These are phyloP conservation scores for Dendrobium nobile DNA, from an alignment of 106 monocot genomes.

Conservation along the genomic window DNA sequence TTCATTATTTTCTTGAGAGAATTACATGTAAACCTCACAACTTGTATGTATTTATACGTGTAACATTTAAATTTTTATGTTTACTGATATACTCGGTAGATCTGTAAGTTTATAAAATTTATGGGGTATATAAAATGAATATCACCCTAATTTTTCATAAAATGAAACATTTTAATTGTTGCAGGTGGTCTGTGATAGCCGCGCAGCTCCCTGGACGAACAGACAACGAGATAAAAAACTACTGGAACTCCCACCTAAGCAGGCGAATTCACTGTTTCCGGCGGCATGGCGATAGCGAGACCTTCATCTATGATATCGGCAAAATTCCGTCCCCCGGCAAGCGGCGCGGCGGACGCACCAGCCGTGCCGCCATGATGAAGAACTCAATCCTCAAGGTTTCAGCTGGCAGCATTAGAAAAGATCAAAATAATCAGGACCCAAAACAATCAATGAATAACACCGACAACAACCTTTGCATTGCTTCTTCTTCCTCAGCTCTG, in stretches of 20 bases:
- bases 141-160: no score
- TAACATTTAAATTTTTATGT: no score
- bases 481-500: neutral
- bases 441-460: neutral
- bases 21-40: no score
- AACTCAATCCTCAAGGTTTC: neutral
- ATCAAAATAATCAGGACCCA: neutral
- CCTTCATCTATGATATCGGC: conserved; percentile 15
- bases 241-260: conserved; percentile 83
- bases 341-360: conserved; percentile 23
- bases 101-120: no score
- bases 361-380: conserved; percentile 29
- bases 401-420: no score
- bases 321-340: conserved; percentile 15
- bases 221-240: conserved; percentile 88
- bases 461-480: neutral
- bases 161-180: neutral
- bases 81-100: no score
- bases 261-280: conserved; percentile 39
- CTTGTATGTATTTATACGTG: no score
- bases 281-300: neutral
- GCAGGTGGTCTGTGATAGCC: conserved; percentile 91
- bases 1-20: no score
- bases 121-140: no score
- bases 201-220: conserved; percentile 79